Percentiles rank a stretch among this genome's conserved stretches.
Conservation (phyloP, 345 rosid species). For the Microcos paniculata region DNA sequence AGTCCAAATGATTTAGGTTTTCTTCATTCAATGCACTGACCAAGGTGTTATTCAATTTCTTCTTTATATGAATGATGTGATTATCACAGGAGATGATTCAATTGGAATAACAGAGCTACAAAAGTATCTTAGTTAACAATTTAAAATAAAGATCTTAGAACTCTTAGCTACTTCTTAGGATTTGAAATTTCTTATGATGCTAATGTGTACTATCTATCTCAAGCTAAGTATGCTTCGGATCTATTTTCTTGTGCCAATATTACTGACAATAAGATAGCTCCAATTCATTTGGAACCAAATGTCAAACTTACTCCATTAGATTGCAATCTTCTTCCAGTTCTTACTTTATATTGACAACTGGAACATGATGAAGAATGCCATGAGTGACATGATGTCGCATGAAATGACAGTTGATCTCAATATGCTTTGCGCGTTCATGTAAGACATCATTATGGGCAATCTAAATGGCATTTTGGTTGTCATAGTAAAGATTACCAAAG, state of each 20-base stretch:
- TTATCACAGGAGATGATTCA: not conserved
- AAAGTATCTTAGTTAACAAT: not conserved
- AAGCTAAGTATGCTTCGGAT: not conserved
- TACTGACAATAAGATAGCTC: not conserved
- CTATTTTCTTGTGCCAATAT: not conserved
- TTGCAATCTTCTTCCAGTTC: not conserved
- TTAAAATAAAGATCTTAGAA: not conserved
- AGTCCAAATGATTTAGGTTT: no score
- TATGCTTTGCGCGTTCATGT: not conserved
- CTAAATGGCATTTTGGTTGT: not conserved
- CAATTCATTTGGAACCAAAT: not conserved
- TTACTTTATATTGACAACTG: not conserved
- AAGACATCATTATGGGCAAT: not conserved
- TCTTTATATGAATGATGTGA: not conserved
- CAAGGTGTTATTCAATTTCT: not conserved
- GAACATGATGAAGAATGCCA: not conserved
- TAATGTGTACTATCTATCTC: not conserved
- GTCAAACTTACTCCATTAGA: not conserved
- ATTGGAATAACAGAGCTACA: not conserved
- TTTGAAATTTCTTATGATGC: not conserved
- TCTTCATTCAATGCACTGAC: not conserved
- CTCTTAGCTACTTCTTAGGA: not conserved
- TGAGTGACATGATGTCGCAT: not conserved
- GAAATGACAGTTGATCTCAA: not conserved
- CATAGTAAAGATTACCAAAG: no score